Conservation (phyloP, 192 early-diverging fungal species). For the Coemansia sp. region DNA sequence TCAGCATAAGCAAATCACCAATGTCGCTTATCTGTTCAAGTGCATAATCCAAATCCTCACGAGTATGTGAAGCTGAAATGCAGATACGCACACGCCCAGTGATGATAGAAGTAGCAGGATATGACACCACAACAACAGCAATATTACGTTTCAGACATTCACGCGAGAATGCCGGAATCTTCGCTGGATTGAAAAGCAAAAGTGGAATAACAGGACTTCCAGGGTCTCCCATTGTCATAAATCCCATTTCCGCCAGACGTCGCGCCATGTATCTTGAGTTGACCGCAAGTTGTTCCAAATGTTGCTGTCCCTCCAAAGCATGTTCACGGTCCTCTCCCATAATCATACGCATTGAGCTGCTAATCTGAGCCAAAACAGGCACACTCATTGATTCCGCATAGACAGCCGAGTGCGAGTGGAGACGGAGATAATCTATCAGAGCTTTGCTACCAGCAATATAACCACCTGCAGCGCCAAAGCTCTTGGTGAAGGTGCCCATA, state of each 20-base stretch:
- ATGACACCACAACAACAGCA: slow-evolving; percentile 94
- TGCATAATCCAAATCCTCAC: slow-evolving; percentile 83
- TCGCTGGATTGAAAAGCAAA: slow-evolving; percentile 89
- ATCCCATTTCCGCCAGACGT: slow-evolving; percentile 82
- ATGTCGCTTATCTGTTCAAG: slow-evolving; percentile 71
- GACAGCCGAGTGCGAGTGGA: slow-evolving; percentile 76
- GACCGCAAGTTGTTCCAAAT: slow-evolving; percentile 81
- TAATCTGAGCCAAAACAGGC: slow-evolving; percentile 86
- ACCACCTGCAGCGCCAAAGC: slow-evolving; percentile 95
- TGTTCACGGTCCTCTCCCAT: slow-evolving; percentile 83
- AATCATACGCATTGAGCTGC: slow-evolving; percentile 86
- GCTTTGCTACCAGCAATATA: slow-evolving; percentile 80
- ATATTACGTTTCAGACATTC: slow-evolving; percentile 86
- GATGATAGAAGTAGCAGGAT: slow-evolving; percentile 98
- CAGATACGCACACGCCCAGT: slow-evolving; percentile 93
- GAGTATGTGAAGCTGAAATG: slow-evolving; percentile 89
- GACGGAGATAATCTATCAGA: slow-evolving; percentile 77
- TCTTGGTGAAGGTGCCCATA: slow-evolving; percentile 99
- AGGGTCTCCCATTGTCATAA: slow-evolving; percentile 85
- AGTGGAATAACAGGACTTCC: slow-evolving; percentile 91
- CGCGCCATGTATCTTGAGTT: slow-evolving; percentile 84
- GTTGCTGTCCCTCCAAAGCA: slow-evolving; percentile 75
- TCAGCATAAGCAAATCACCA: slow-evolving; percentile 70
- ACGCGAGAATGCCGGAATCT: slow-evolving; percentile 95
- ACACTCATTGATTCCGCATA: slow-evolving; percentile 90